phyloP scores from a whole-genome alignment of 2,329 filamentous ascomycete genomes.

The Microcyclospora pomicola region DNA sequence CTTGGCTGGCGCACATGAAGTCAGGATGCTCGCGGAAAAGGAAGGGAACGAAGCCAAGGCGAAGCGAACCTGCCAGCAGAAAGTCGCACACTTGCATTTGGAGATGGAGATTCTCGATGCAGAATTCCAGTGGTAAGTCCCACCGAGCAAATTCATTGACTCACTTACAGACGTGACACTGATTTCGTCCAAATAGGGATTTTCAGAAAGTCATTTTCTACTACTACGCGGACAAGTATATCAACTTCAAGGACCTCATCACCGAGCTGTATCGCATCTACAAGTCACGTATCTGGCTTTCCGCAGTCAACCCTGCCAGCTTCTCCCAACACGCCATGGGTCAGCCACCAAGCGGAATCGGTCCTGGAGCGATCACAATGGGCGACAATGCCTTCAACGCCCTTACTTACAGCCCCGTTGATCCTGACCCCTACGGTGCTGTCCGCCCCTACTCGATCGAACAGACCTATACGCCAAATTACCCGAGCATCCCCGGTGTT shows the following conservation, averaged over 20 bases:
- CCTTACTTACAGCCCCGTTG: conserved; percentile 18
- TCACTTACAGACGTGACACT: neutral
- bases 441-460: conserved; percentile 20
- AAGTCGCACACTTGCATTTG: conserved; percentile 83
- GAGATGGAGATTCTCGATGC: conserved; percentile 99
- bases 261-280: conserved; percentile 98
- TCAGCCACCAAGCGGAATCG: conserved; percentile 23
- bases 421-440: conserved; percentile 21
- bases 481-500: conserved; percentile 19
- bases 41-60: conserved; percentile 96
- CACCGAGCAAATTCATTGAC: neutral
- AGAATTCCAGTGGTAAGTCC: conserved; percentile 91
- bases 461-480: conserved; percentile 22
- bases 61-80: conserved; percentile 91
- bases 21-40: conserved; percentile 79
- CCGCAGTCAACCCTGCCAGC: conserved; percentile 92
- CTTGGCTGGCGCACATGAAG: conserved; percentile 80
- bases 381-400: conserved; percentile 17
- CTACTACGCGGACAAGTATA: conserved; percentile 95
- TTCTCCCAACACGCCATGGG: conserved; percentile 39
- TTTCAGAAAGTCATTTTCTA: conserved; percentile 99
- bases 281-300: conserved; percentile 99
- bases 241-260: conserved; percentile 97
- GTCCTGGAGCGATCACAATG: conserved; percentile 21
- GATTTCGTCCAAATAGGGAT: conserved; percentile 47